Evolutionary conservation across 176 grass and related monocot genomes (phyloP).

Genomic region (Poa pratensis): DNA sequence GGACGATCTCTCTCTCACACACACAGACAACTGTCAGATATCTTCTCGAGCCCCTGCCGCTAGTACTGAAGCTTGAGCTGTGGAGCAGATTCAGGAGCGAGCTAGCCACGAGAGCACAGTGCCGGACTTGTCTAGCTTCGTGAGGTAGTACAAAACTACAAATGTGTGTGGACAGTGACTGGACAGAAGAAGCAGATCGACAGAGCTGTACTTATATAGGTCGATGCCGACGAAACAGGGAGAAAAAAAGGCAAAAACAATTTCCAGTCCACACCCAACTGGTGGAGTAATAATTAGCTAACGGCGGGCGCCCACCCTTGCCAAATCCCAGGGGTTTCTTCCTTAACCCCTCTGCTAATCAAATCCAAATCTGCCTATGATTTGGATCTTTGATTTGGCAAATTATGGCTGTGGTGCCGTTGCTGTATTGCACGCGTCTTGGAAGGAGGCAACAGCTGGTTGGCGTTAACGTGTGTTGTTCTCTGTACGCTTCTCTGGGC

Average conservation of each 20-base stretch:
- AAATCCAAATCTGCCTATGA: neutral
- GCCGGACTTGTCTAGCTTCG: conserved; percentile 37
- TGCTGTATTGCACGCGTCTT: conserved; percentile 36
- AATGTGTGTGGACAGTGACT: conserved; percentile 22
- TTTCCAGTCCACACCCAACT: conserved; percentile 29
- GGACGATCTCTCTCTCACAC: conserved; percentile 10
- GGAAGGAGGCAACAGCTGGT: conserved; percentile 32
- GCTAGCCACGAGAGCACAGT: conserved; percentile 33
- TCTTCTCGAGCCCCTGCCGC: neutral
- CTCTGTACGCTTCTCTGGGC: neutral
- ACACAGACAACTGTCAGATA: neutral
- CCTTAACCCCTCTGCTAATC: neutral
- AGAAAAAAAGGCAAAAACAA: neutral
- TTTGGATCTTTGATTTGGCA: neutral
- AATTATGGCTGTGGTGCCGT: neutral
- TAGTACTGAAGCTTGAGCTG: neutral
- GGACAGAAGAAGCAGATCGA: neutral
- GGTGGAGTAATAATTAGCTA: neutral
- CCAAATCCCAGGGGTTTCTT: no score
- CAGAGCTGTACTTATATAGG: conserved; percentile 41
- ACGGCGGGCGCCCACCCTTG: no score
- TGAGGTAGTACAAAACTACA: neutral
- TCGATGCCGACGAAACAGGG: neutral
- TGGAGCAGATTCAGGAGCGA: conserved; percentile 36
- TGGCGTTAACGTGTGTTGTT: conserved; percentile 15